A percentile compares a stretch with the other conserved stretches of the same genome.
phyloP scores from a whole-genome alignment of 2,329 filamentous ascomycete genomes.

The Herpotrichia juniperi region DNA sequence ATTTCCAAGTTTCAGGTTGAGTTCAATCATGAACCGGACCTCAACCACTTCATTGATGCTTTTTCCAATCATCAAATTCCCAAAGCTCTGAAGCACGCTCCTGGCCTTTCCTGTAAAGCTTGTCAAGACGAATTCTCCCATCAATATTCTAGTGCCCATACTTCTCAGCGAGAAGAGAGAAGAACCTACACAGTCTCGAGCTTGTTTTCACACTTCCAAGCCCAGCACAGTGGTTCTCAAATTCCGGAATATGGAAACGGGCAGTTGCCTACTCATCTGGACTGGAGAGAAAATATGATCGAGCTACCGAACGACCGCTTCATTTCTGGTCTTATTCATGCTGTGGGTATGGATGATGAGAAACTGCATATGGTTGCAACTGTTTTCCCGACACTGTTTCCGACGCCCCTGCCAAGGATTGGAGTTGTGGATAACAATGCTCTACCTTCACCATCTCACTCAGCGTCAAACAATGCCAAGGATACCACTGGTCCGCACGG shows the following conservation, averaged over 20 bases:
- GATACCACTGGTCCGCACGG: constrained; percentile 20
- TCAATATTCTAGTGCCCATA: constrained; percentile 34
- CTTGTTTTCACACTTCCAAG: constrained; percentile 65
- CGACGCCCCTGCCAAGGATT: constrained; percentile 51
- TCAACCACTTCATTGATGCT: constrained; percentile 61
- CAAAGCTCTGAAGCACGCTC: constrained; percentile 50
- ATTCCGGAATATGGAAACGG: constrained; percentile 27
- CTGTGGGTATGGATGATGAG: constrained; percentile 62
- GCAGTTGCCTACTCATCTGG: constrained; percentile 35
- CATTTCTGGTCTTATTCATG: constrained; percentile 56
- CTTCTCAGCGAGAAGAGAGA: constrained; percentile 45
- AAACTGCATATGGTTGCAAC: constrained; percentile 60
- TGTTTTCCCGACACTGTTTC: constrained; percentile 55
- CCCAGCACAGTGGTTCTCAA: constrained; percentile 56
- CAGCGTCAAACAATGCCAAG: constrained; percentile 38
- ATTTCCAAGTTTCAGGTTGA: constrained; percentile 62
- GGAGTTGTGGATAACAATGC: constrained; percentile 41
- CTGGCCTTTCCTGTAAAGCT: constrained; percentile 52
- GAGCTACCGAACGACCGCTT: constrained; percentile 60
- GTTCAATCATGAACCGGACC: constrained; percentile 62
- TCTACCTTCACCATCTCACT: constrained; percentile 31
- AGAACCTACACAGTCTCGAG: constrained; percentile 56
- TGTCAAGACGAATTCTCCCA: constrained; percentile 40
- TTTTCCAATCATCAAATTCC: constrained; percentile 50
- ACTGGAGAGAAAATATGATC: constrained; percentile 69